Percentiles rank a stretch among this genome's conserved stretches.
These are phyloP conservation scores for Aspergillus fijiensis DNA, from an alignment of 2,329 filamentous ascomycete genomes.

Conservation along the genomic window DNA sequence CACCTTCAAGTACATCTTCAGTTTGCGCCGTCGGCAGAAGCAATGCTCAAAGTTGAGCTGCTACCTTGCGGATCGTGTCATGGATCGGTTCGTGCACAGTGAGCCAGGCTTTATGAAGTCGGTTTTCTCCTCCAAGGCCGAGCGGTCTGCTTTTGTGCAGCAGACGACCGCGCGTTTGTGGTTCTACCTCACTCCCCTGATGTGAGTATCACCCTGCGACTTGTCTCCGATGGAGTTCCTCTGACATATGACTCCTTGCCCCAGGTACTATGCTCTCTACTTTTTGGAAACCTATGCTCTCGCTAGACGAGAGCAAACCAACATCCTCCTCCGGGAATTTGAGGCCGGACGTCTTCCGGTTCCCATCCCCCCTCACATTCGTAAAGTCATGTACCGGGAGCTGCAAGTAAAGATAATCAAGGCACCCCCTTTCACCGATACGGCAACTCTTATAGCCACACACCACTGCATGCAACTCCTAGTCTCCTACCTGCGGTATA, in stretches of 20 bases:
- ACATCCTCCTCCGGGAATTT: conserved; percentile 38
- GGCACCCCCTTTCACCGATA: conserved; percentile 43
- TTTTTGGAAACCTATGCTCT: conserved; percentile 43
- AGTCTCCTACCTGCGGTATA: conserved; percentile 40
- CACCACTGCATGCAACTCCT: conserved; percentile 45
- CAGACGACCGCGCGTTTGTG: conserved; percentile 35
- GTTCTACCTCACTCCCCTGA: conserved; percentile 43
- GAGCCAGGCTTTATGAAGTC: conserved; percentile 33
- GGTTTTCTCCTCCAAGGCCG: conserved; percentile 34
- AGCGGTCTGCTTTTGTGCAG: conserved; percentile 36
- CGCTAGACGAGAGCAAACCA: conserved; percentile 39
- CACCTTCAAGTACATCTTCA: conserved; percentile 43
- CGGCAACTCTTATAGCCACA: conserved; percentile 39
- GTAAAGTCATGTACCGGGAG: conserved; percentile 37
- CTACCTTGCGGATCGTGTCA: conserved; percentile 43
- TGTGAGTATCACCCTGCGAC: conserved; percentile 29
- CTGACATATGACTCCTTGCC: conserved; percentile 3
- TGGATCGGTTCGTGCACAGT: conserved; percentile 39
- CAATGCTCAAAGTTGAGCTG: conserved; percentile 41
- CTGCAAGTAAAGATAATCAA: conserved; percentile 40
- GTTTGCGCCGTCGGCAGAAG: conserved; percentile 38
- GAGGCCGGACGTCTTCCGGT: conserved; percentile 40
- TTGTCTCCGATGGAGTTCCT: not conserved
- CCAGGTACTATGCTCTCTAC: conserved; percentile 43
- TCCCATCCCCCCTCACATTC: conserved; percentile 35